Conservation (phyloP, 73 alveolate genomes). For the Durusdinium trenchii region DNA sequence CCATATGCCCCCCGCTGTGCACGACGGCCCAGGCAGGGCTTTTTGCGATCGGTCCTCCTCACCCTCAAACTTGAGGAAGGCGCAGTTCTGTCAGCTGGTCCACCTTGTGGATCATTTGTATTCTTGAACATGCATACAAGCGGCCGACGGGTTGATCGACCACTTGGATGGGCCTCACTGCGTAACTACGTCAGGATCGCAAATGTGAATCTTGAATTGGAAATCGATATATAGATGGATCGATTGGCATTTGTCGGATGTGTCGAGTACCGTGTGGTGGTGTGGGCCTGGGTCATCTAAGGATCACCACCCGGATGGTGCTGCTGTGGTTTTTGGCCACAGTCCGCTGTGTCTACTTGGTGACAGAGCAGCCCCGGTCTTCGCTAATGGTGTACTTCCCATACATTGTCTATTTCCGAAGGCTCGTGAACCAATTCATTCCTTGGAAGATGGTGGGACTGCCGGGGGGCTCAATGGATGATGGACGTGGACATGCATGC, state of each 20-base stretch:
- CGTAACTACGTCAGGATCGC: background rate
- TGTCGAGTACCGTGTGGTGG: background rate
- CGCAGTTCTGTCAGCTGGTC: background rate
- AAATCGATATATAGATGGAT: background rate
- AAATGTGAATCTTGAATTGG: background rate
- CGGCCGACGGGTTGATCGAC: background rate
- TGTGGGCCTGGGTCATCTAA: background rate
- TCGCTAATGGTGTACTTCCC: background rate
- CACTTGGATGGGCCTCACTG: background rate
- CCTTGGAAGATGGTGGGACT: background rate
- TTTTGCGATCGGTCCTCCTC: background rate
- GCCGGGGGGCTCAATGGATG: no score
- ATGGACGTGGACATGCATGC: no score
- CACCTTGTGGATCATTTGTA: constrained; percentile 2
- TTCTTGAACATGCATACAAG: background rate
- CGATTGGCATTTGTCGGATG: background rate
- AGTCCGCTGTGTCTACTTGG: background rate
- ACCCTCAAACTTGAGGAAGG: background rate
- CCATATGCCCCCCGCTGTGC: background rate
- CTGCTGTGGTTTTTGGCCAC: background rate
- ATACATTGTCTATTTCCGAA: background rate
- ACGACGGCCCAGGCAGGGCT: background rate
- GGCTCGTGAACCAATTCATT: background rate
- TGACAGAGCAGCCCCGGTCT: background rate
- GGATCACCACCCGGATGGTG: background rate